Conservation (phyloP, 2,329 filamentous ascomycete species). For the Drechslerella dactyloides region DNA sequence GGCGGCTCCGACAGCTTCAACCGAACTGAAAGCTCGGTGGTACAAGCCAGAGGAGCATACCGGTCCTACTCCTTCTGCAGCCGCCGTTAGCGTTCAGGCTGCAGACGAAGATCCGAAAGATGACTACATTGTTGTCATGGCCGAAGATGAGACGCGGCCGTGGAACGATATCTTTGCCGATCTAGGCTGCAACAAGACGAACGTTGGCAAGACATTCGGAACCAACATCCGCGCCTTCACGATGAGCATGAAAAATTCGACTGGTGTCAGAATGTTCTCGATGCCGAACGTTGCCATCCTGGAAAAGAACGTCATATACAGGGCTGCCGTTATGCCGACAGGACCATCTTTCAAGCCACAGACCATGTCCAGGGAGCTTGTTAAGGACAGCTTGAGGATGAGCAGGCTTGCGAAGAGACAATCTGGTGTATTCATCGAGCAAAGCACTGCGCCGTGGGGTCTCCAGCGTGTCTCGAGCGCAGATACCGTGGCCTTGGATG, state of each 20-base stretch:
- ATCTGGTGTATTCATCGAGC: constrained; percentile 25
- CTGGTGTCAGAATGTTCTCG: constrained; percentile 40
- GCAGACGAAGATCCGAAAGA: constrained; percentile 28
- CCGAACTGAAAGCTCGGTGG: constrained; percentile 34
- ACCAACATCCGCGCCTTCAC: constrained; percentile 53
- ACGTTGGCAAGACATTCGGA: constrained; percentile 59
- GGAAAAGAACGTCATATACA: constrained; percentile 44
- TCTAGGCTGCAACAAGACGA: constrained; percentile 52
- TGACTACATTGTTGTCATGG: constrained; percentile 53
- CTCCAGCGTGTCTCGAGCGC: constrained; percentile 56
- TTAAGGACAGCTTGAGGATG: constrained; percentile 47
- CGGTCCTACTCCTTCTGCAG: constrained; percentile 14
- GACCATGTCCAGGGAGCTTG: constrained; percentile 50
- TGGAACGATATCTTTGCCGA: constrained; percentile 52
- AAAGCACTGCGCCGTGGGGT: constrained; percentile 54
- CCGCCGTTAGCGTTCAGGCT: constrained; percentile 10
- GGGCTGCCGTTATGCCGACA: constrained; percentile 37
- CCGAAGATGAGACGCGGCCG: constrained; percentile 51
- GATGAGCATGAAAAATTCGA: constrained; percentile 49
- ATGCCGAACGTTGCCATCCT: constrained; percentile 43
- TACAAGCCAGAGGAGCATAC: constrained; percentile 22
- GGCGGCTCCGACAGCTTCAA: constrained; percentile 29
- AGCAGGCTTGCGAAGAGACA: constrained; percentile 39
- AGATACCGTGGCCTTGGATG: constrained; percentile 53
- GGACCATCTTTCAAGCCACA: constrained; percentile 37